These are phyloP conservation scores for Aegilops longissima DNA, from an alignment of 176 grass and related monocot species.

Conservation along the genomic window DNA sequence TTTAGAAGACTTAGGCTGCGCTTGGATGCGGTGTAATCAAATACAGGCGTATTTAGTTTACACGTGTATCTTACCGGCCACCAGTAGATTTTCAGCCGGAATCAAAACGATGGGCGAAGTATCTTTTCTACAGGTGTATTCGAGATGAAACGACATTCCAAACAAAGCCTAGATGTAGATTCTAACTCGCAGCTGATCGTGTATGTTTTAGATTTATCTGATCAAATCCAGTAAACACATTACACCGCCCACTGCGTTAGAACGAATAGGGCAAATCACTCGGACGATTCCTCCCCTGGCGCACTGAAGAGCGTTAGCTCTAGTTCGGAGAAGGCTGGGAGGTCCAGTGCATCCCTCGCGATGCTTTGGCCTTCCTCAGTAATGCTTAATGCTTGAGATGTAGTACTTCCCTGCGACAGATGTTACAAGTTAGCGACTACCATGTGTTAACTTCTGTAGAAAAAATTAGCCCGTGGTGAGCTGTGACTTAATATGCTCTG, in stretches of 20 bases:
- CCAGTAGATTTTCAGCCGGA: no score
- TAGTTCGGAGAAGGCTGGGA: constrained; percentile 25
- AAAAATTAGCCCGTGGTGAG: not conserved
- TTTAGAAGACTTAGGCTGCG: not conserved
- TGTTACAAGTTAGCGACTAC: not conserved
- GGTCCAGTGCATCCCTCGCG: constrained; percentile 26
- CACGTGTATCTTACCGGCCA: no score
- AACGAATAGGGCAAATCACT: not conserved
- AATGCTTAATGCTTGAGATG: constrained; percentile 45
- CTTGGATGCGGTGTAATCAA: no score
- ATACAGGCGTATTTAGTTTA: no score
- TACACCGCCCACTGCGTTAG: not conserved
- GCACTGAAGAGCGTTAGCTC: not conserved
- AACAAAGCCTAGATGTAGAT: not conserved
- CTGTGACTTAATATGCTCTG: not conserved
- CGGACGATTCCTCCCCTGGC: not conserved
- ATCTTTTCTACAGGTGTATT: no score
- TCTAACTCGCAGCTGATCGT: not conserved
- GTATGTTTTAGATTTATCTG: not conserved
- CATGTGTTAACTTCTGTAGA: not conserved
- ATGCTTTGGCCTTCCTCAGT: constrained; percentile 58
- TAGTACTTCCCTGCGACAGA: constrained; percentile 48
- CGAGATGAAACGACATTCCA: no score
- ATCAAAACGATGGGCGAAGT: no score
- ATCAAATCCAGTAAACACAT: not conserved